Percentiles rank a stretch among this genome's conserved stretches.
Evolutionary conservation across 2,329 filamentous ascomycete species (phyloP).

Genomic region (Fusarium ramigenum): DNA sequence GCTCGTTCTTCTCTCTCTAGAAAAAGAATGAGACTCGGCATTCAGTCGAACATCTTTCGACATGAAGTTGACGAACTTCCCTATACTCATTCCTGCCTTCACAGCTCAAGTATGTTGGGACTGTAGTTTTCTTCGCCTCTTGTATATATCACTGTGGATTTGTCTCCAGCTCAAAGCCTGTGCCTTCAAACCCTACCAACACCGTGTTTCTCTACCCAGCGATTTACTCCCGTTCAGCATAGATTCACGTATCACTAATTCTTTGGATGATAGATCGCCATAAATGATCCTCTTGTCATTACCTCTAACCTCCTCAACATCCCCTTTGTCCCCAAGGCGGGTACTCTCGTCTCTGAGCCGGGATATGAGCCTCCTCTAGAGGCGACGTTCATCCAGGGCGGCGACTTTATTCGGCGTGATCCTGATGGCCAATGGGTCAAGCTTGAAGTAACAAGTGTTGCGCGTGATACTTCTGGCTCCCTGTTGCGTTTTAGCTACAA

Average conservation of each 20-base stretch:
- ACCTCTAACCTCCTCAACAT: conserved; percentile 48
- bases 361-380: conserved; percentile 49
- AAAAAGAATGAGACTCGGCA: conserved; percentile 23
- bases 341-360: conserved; percentile 49
- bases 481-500: conserved; percentile 51
- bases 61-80: conserved; percentile 49
- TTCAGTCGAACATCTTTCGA: background rate
- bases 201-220: background rate
- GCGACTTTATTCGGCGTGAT: conserved; percentile 53
- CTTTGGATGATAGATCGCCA: conserved; percentile 42
- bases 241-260: background rate
- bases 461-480: conserved; percentile 46
- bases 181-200: background rate
- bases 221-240: background rate
- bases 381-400: conserved; percentile 51
- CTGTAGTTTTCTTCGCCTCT: background rate
- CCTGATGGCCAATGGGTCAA: conserved; percentile 49
- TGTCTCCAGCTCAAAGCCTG: background rate
- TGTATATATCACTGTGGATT: background rate
- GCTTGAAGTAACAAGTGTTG: conserved; percentile 51
- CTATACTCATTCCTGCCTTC: conserved; percentile 51
- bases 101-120: conserved; percentile 47
- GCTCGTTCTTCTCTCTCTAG: background rate
- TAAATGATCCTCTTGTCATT: conserved; percentile 47
- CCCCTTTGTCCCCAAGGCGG: conserved; percentile 44